Base-by-base conservation (phyloP, 805 yeast species). In the Nakazawaea sp. region DNA sequence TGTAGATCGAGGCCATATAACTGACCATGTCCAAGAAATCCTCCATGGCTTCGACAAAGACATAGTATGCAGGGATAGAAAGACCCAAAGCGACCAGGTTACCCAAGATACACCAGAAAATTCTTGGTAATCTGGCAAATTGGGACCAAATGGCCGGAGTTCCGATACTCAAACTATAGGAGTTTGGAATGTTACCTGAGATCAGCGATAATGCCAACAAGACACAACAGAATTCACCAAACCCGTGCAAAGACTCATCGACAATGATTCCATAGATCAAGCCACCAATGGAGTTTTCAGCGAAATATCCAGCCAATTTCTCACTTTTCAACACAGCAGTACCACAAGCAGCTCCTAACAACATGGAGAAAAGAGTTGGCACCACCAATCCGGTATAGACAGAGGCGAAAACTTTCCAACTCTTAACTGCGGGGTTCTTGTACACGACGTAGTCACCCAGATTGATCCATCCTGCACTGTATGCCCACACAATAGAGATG, bases 341-440 rank as follows among this genome's bases (percentile, higher is more conserved):
- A 45, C 78, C 80, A 48, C 83, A 70, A 36, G 95, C 96, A 40
- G 95, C 89, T 54, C 97, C 97, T 42, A 89, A 65, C 41, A 76
- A 70, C 77, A 80, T 67, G 45, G 84, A 72, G 67, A 84, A 83
- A 30, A 75, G 59, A 47, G 84, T 64, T 34, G 63, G 61, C 7
- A 51, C 13, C 19, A 50, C 46, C 41, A 58, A 48, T 8, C 62
- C 64, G 5, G 43, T 37, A 27, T 55, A 50, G 54, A 59, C 52
- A 18, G 55, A 44, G 18, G 44, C 20, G 36, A 50, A 52, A 5
- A 58, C 51, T 40, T 55, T 58, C 55, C 55, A 50, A 4, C 52
- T 45, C 6, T 51, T 41, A 5, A 59, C 53, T 26, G 49, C 39
- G 18, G 50, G 44, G 16, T 59, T 56, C 55, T 53, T 55, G 36